These are phyloP conservation scores for Quercus suber DNA, from an alignment of 306 rosid species.

Conservation along the genomic window DNA sequence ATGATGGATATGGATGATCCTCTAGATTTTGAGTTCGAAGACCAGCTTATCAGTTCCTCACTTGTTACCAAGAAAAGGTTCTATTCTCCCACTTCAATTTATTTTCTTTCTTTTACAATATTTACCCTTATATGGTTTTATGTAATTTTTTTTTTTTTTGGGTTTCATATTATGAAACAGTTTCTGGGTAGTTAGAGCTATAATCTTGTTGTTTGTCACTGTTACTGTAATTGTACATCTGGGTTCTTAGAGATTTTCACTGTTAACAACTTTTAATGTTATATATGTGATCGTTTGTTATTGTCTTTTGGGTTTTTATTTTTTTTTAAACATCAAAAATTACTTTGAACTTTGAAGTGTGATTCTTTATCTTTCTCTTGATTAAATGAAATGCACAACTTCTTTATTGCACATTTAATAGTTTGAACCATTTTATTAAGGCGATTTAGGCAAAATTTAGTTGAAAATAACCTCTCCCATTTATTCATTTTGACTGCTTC, in stretches of 20 bases:
- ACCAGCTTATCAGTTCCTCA: slow-evolving; percentile 38
- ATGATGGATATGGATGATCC: slow-evolving; percentile 32
- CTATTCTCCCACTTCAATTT: slow-evolving; percentile 19
- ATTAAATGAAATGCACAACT: neutral
- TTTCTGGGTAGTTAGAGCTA: slow-evolving; percentile 21
- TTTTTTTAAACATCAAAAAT: neutral
- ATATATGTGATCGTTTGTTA: neutral
- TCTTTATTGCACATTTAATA: neutral
- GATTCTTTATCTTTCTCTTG: no score
- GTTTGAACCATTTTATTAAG: neutral
- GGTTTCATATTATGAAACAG: neutral
- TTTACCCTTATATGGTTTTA: no score
- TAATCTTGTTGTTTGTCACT: neutral
- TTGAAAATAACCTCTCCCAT: neutral
- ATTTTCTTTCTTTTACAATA: neutral
- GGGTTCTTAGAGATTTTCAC: neutral
- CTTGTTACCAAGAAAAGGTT: slow-evolving; percentile 53
- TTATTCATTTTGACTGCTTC: neutral
- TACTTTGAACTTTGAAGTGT: no score
- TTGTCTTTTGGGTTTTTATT: neutral
- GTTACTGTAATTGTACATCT: slow-evolving; percentile 1
- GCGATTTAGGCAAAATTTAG: neutral
- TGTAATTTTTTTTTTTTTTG: neutral
- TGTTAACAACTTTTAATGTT: neutral
- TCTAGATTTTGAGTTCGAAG: slow-evolving; percentile 71